These are phyloP conservation scores for Colletotrichum tropicicola DNA, from an alignment of 2,329 filamentous ascomycete genomes.

Conservation along the genomic window DNA sequence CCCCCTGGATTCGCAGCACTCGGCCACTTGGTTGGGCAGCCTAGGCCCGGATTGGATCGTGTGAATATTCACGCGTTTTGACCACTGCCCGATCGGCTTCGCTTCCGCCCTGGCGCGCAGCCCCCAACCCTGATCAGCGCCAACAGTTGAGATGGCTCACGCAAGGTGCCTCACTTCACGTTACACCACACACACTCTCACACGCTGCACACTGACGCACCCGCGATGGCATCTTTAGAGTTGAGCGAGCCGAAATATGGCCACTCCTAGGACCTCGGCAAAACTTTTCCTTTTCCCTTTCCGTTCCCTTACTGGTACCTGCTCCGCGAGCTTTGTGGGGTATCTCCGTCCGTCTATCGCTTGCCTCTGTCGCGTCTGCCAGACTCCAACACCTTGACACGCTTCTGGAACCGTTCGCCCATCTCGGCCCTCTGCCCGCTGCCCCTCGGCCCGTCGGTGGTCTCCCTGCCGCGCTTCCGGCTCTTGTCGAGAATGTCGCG, in stretches of 20 bases:
- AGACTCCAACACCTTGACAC: slow-evolving; percentile 64
- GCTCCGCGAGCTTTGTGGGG: background rate
- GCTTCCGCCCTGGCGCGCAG: background rate
- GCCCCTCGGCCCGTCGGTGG: slow-evolving; percentile 73
- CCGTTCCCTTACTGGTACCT: background rate
- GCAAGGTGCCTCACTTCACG: too few species aligned
- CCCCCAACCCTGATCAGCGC: background rate
- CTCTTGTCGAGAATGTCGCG: slow-evolving; percentile 81
- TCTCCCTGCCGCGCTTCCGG: slow-evolving; percentile 79
- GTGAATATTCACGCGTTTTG: background rate
- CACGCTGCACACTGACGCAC: too few species aligned
- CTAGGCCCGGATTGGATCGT: background rate
- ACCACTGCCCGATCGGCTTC: slow-evolving; percentile 4
- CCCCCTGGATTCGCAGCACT: too few species aligned
- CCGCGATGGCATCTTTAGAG: background rate
- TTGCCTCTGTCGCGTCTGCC: slow-evolving; percentile 56
- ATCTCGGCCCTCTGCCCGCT: slow-evolving; percentile 68
- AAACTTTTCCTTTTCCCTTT: background rate
- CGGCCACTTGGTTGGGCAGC: background rate
- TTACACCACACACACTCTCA: too few species aligned
- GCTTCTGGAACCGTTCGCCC: slow-evolving; percentile 80
- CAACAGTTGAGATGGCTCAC: background rate
- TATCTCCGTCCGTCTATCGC: slow-evolving; percentile 38
- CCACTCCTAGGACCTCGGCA: slow-evolving; percentile 6
- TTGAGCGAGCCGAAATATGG: background rate